These are phyloP conservation scores for Verticillium albo-atrum DNA, from an alignment of 2,329 filamentous ascomycete genomes.

Conservation along the genomic window DNA sequence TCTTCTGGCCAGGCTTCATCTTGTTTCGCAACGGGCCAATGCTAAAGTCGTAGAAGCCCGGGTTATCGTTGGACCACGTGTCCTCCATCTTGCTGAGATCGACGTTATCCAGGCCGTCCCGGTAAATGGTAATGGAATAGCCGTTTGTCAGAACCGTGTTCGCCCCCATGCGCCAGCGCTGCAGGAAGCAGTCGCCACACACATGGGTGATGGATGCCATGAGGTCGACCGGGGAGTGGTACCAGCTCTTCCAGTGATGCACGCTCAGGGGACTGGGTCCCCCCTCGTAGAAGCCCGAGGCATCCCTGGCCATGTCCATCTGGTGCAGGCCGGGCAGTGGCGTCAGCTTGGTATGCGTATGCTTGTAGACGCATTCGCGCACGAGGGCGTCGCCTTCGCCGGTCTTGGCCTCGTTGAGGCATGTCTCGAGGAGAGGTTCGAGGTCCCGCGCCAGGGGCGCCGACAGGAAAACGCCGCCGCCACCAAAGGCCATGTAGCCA, in stretches of 20 bases:
- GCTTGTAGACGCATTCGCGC: slow-evolving; percentile 50
- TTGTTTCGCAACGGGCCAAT: slow-evolving; percentile 45
- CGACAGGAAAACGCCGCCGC: slow-evolving; percentile 56
- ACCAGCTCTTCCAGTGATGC: slow-evolving; percentile 63
- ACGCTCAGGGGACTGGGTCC: slow-evolving; percentile 50
- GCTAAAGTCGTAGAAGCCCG: slow-evolving; percentile 43
- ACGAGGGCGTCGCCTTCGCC: slow-evolving; percentile 51
- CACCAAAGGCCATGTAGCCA: slow-evolving; percentile 57
- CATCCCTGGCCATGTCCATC: slow-evolving; percentile 50
- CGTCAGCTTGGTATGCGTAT: slow-evolving; percentile 50
- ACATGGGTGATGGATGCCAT: slow-evolving; percentile 43
- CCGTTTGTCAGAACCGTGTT: slow-evolving; percentile 54
- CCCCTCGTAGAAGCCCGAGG: slow-evolving; percentile 57
- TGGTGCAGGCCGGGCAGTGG: slow-evolving; percentile 52
- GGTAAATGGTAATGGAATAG: slow-evolving; percentile 50
- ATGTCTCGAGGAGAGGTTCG: slow-evolving; percentile 40
- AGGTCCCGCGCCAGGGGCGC: slow-evolving; percentile 45
- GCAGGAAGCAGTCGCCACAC: slow-evolving; percentile 57
- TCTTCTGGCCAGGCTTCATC: slow-evolving; percentile 36
- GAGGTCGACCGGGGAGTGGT: slow-evolving; percentile 42
- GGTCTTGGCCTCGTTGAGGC: slow-evolving; percentile 36
- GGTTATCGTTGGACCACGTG: slow-evolving; percentile 45
- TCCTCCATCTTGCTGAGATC: slow-evolving; percentile 45
- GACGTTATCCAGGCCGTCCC: slow-evolving; percentile 29
- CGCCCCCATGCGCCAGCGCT: slow-evolving; percentile 45